Conservation (phyloP, 2,329 filamentous ascomycete genomes). For the Fusarium sp. region DNA sequence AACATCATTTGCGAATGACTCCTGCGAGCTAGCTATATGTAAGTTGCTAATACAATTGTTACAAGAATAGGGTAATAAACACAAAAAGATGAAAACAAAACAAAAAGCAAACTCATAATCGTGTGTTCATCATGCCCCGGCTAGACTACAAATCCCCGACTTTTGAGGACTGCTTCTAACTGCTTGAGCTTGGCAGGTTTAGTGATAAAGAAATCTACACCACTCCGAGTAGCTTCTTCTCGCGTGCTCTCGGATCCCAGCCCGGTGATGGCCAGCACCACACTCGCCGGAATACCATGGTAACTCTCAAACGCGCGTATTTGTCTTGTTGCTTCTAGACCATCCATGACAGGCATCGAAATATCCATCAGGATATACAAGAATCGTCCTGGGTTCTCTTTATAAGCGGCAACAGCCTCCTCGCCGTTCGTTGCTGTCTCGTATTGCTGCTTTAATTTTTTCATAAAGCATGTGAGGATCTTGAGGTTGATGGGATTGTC, state of each 20-base stretch:
- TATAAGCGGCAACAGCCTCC: slow-evolving; percentile 50
- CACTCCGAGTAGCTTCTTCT: slow-evolving; percentile 7
- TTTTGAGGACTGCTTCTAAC: neutral
- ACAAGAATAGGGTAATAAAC: too few relatives aligned
- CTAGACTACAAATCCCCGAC: neutral
- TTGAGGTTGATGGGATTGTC: too few relatives aligned
- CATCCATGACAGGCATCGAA: slow-evolving; percentile 13
- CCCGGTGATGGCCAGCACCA: slow-evolving; percentile 1
- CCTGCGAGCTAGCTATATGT: too few relatives aligned
- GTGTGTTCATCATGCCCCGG: too few relatives aligned
- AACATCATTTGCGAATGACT: too few relatives aligned
- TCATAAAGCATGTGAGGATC: slow-evolving; percentile 45
- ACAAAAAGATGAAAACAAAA: too few relatives aligned
- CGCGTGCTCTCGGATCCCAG: slow-evolving; percentile 1
- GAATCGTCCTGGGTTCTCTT: neutral
- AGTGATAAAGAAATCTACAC: slow-evolving; percentile 15
- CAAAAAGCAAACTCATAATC: neutral
- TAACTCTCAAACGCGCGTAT: slow-evolving; percentile 15
- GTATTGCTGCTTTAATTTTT: slow-evolving; percentile 48
- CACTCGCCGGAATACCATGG: neutral
- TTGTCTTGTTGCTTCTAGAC: slow-evolving; percentile 9
- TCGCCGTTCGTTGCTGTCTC: slow-evolving; percentile 51
- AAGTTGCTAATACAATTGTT: too few relatives aligned
- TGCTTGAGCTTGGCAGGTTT: slow-evolving; percentile 7
- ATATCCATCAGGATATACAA: slow-evolving; percentile 17